phyloP scores from a whole-genome alignment of 768 basidiomycete species.

The Leucocoprinus birnbaumii region DNA sequence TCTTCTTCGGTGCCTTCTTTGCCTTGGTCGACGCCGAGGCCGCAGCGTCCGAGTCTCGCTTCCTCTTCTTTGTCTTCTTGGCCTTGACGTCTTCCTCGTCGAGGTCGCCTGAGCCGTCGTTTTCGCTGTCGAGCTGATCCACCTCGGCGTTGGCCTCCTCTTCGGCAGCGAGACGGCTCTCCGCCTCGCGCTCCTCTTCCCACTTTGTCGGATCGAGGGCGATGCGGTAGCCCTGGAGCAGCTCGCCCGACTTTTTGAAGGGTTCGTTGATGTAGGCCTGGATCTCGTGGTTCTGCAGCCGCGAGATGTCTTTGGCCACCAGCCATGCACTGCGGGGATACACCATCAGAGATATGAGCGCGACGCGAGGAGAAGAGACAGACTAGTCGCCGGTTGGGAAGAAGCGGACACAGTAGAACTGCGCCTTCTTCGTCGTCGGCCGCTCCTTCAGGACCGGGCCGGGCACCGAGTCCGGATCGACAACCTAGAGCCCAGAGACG shows the following conservation, averaged over 20 bases:
- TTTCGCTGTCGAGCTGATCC: slow-evolving; percentile 48
- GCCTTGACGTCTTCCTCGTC: slow-evolving; percentile 30
- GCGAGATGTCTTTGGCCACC: slow-evolving; percentile 75
- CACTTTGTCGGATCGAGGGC: slow-evolving; percentile 60
- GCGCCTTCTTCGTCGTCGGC: slow-evolving; percentile 68
- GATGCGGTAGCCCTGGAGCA: slow-evolving; percentile 74
- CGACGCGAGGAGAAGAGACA: slow-evolving; percentile 31
- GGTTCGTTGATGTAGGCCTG: slow-evolving; percentile 77
- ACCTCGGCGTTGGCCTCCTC: slow-evolving; percentile 57
- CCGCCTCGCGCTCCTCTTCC: slow-evolving; percentile 30
- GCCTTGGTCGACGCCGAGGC: slow-evolving; percentile 27
- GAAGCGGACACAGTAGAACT: slow-evolving; percentile 73
- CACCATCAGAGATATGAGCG: slow-evolving; percentile 3
- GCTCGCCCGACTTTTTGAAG: slow-evolving; percentile 72
- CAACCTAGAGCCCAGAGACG: slow-evolving; percentile 50
- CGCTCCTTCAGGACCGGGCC: slow-evolving; percentile 62
- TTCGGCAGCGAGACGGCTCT: slow-evolving; percentile 23
- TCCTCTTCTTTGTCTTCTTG: slow-evolving; percentile 43
- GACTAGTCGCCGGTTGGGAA: slow-evolving; percentile 95
- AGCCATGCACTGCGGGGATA: slow-evolving; percentile 74
- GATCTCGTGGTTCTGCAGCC: slow-evolving; percentile 78
- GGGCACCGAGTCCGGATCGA: slow-evolving; percentile 70
- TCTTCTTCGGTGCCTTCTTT: slow-evolving; percentile 39
- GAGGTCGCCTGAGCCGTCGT: slow-evolving; percentile 3
- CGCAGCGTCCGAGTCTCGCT: slow-evolving; percentile 55